These are phyloP conservation scores for Zymoseptoria crescenta DNA, from an alignment of 2,329 filamentous ascomycete species.

Conservation along the genomic window DNA sequence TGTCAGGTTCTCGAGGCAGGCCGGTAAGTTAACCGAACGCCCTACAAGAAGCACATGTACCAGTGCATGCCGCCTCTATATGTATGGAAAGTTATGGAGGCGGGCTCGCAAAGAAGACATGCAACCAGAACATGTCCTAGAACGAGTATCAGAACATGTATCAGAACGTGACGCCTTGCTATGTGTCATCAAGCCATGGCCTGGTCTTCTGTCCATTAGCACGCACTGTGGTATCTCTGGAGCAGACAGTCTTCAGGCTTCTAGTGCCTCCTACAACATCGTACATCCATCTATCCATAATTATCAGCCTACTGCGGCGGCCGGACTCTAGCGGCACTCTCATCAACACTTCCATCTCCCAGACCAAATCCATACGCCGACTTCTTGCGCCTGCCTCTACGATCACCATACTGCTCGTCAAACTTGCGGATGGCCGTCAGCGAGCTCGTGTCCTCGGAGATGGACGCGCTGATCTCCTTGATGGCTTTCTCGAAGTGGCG, in stretches of 20 bases:
- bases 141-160: not conserved
- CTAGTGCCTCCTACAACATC: not conserved
- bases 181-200: not conserved
- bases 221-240: too few relatives aligned
- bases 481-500: conserved; percentile 80
- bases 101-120: too few relatives aligned
- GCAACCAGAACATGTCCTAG: not conserved
- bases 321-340: conserved; percentile 26
- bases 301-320: conserved; percentile 1
- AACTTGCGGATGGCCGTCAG: conserved; percentile 86
- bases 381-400: conserved; percentile 50
- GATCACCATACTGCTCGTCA: conserved; percentile 88
- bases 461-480: conserved; percentile 82
- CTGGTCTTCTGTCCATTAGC: too few relatives aligned
- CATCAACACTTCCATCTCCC: conserved; percentile 22
- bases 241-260: not conserved
- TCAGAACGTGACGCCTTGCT: not conserved
- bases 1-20: not conserved
- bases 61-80: not conserved
- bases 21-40: not conserved
- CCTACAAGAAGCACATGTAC: not conserved
- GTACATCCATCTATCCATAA: not conserved
- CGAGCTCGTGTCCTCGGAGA: conserved; percentile 86
- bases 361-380: conserved; percentile 28
- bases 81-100: not conserved